Conservation (phyloP, 2,329 filamentous ascomycete species). For the Chaetomiaceae sp. region DNA sequence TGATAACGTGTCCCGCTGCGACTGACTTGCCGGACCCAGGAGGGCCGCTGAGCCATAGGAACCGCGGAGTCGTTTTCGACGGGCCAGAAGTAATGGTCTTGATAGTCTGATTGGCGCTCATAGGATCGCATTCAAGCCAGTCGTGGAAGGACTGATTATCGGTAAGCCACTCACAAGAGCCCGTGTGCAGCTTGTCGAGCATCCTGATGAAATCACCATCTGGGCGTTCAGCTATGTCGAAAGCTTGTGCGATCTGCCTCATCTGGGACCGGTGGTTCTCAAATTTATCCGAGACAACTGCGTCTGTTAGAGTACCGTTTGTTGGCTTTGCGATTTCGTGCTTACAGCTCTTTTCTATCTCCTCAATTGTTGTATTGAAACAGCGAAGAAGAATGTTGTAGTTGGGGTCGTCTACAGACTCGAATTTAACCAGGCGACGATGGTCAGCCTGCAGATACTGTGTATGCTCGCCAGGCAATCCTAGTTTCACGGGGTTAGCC, state of each 20-base stretch:
- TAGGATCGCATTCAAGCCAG: conserved; percentile 24
- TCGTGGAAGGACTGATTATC: conserved; percentile 22
- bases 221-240: conserved; percentile 23
- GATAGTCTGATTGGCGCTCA: conserved; percentile 3
- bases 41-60: conserved; percentile 30
- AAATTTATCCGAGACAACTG: conserved; percentile 13
- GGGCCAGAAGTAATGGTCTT: conserved; percentile 17
- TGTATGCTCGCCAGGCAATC: conserved; percentile 24
- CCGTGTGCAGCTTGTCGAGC: conserved; percentile 22
- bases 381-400: conserved; percentile 25
- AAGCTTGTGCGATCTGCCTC: conserved; percentile 22
- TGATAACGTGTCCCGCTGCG: conserved; percentile 26
- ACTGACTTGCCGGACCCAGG: conserved; percentile 30
- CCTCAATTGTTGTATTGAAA: conserved; percentile 24
- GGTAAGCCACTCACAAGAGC: conserved; percentile 30
- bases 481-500: conserved; percentile 11
- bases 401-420: conserved; percentile 22
- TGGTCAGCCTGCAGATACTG: conserved; percentile 29
- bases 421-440: conserved; percentile 29
- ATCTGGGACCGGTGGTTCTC: conserved; percentile 21
- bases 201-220: conserved; percentile 26
- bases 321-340: background rate
- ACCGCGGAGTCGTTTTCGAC: conserved; percentile 6
- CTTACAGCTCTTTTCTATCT: conserved; percentile 15
- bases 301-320: background rate